A percentile compares a stretch with the other conserved stretches of the same genome.
These are phyloP conservation scores for Cyberlindnera amylophila DNA, from an alignment of 805 yeast genomes.

Conservation along the genomic window DNA sequence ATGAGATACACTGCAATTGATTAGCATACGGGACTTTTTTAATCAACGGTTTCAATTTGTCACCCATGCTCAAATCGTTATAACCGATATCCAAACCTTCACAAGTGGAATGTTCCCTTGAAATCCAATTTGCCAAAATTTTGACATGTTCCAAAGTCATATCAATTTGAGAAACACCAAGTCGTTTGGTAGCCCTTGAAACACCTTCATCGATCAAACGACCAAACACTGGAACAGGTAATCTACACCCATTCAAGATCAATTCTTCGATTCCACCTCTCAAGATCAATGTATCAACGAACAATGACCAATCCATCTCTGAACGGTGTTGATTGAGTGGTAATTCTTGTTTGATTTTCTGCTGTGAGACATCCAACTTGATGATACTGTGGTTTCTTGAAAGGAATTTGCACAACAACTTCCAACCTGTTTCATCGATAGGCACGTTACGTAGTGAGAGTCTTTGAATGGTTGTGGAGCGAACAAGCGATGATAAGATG, in stretches of 20 bases:
- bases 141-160: slow-evolving; percentile 56
- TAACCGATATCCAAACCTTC: slow-evolving; percentile 82
- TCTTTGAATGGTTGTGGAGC: slow-evolving; percentile 64
- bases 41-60: slow-evolving; percentile 27
- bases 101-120: slow-evolving; percentile 35
- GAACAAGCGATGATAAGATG: slow-evolving; percentile 64
- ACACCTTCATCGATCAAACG: slow-evolving; percentile 55
- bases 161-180: slow-evolving; percentile 78
- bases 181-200: slow-evolving; percentile 45
- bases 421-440: slow-evolving; percentile 73
- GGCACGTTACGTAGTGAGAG: slow-evolving; percentile 76
- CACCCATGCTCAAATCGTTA: slow-evolving; percentile 51
- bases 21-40: slow-evolving; percentile 17
- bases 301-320: slow-evolving; percentile 78
- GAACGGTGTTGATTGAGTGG: slow-evolving; percentile 46
- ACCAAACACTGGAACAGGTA: slow-evolving; percentile 53
- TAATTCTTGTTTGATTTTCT: slow-evolving; percentile 36
- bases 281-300: slow-evolving; percentile 62
- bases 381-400: slow-evolving; percentile 55
- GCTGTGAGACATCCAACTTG: slow-evolving; percentile 69
- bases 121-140: slow-evolving; percentile 56
- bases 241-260: slow-evolving; percentile 73
- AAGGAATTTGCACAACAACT: slow-evolving; percentile 68
- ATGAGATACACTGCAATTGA: slow-evolving; percentile 47
- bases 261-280: slow-evolving; percentile 80